Conservation (phyloP, 192 early-diverging fungal genomes). For the Entomortierella chlamydospora region DNA sequence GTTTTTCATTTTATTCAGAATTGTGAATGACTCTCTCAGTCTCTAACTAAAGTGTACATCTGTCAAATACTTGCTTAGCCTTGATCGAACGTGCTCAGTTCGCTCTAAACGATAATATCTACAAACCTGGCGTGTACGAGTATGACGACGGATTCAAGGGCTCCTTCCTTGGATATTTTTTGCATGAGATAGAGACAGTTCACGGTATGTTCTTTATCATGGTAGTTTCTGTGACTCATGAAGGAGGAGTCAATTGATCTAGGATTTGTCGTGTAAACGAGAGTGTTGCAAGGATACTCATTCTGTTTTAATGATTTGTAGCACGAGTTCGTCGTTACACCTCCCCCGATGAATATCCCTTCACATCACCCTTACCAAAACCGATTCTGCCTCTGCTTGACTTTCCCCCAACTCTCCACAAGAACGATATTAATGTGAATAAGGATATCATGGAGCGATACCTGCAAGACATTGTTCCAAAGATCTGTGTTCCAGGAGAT, state of each 20-base stretch:
- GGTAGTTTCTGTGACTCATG: no score
- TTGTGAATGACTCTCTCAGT: no score
- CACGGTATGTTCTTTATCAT: slow-evolving; percentile 79
- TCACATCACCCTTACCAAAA: slow-evolving; percentile 81
- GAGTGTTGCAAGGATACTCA: slow-evolving; percentile 15
- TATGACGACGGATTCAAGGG: slow-evolving; percentile 74
- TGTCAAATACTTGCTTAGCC: no score
- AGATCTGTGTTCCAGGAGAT: slow-evolving; percentile 78
- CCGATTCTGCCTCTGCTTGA: slow-evolving; percentile 88
- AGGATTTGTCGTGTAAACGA: neutral
- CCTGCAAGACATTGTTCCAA: slow-evolving; percentile 81
- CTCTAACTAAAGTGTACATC: neutral
- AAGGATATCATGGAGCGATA: slow-evolving; percentile 86
- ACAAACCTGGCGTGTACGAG: slow-evolving; percentile 74
- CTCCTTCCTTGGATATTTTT: slow-evolving; percentile 90
- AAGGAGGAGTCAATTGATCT: no score
- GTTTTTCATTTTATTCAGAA: neutral
- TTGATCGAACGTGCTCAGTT: slow-evolving; percentile 96
- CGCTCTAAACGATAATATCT: slow-evolving; percentile 84
- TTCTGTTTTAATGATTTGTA: neutral
- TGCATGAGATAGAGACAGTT: slow-evolving; percentile 91
- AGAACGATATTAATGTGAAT: slow-evolving; percentile 91
- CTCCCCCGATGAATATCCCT: slow-evolving; percentile 96
- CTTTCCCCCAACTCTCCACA: slow-evolving; percentile 80
- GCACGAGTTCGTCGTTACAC: slow-evolving; percentile 34